Conservation (phyloP, 73 alveolate species). For the Paramecium biaurelia region DNA sequence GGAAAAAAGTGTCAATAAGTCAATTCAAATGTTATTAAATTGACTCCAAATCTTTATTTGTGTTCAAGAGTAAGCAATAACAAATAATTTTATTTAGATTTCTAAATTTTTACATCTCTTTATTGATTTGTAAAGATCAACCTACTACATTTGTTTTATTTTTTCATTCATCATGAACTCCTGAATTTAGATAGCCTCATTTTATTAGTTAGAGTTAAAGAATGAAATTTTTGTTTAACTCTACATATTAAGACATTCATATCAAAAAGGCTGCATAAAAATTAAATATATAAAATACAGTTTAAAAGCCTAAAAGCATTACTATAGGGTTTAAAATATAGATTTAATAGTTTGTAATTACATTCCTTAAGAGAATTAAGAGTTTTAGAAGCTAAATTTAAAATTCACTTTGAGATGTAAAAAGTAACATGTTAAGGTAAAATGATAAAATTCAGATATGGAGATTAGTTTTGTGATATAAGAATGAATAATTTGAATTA, state of each 20-base stretch:
- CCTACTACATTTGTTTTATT: not conserved
- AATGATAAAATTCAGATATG: not conserved
- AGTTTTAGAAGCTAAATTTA: not conserved
- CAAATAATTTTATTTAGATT: not conserved
- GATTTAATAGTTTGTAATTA: not conserved
- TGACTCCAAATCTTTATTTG: not conserved
- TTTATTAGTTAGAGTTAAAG: not conserved
- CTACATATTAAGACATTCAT: not conserved
- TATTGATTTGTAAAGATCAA: not conserved
- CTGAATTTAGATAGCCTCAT: not conserved
- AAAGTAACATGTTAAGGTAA: not conserved
- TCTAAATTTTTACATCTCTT: not conserved
- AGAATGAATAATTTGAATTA: not conserved
- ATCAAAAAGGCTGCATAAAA: not conserved
- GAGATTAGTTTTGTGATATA: too few species aligned
- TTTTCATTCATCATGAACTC: not conserved
- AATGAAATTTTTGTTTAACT: not conserved
- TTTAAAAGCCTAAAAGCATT: not conserved
- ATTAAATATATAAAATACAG: not conserved
- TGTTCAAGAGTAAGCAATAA: not conserved
- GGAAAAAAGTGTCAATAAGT: not conserved
- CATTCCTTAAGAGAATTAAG: not conserved
- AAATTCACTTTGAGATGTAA: not conserved
- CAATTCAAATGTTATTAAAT: not conserved
- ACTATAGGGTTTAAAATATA: not conserved